Percentiles rank a stretch among this genome's conserved stretches.
These are phyloP conservation scores for Suillus hirtellus DNA, from an alignment of 768 basidiomycete species.

Conservation along the genomic window DNA sequence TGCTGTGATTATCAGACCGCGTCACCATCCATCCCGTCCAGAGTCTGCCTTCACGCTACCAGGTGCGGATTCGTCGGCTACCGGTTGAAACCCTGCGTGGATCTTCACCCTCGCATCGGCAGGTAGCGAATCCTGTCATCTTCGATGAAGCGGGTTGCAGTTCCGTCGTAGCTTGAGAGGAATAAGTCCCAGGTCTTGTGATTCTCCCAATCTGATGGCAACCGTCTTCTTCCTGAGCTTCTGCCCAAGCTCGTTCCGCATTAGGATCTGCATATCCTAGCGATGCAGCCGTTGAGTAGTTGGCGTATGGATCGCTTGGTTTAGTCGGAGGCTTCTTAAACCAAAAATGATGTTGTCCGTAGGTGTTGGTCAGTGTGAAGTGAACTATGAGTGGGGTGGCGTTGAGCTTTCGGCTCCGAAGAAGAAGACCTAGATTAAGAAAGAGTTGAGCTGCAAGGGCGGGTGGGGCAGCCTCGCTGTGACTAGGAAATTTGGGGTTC, in stretches of 20 bases:
- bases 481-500: no score
- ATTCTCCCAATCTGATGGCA: constrained; percentile 64
- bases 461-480: no score
- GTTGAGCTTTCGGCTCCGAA: no score
- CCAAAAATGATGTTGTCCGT: no score
- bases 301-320: constrained; percentile 66
- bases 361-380: no score
- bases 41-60: constrained; percentile 11
- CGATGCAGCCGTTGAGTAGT: constrained; percentile 87
- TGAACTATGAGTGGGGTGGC: no score
- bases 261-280: constrained; percentile 82
- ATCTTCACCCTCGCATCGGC: constrained; percentile 33
- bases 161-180: constrained; percentile 48
- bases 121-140: constrained; percentile 11
- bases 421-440: no score
- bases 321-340: constrained; percentile 43
- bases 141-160: constrained; percentile 9
- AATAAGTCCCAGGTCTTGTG: constrained; percentile 78
- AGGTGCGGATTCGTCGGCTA: not conserved
- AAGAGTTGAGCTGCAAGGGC: no score
- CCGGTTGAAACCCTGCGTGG: constrained; percentile 17
- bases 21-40: not conserved
- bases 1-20: no score
- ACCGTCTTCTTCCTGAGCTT: constrained; percentile 65
- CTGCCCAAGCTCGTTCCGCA: constrained; percentile 59